Conservation (phyloP, 768 basidiomycete species). For the Dioszegia aurantiaca region DNA sequence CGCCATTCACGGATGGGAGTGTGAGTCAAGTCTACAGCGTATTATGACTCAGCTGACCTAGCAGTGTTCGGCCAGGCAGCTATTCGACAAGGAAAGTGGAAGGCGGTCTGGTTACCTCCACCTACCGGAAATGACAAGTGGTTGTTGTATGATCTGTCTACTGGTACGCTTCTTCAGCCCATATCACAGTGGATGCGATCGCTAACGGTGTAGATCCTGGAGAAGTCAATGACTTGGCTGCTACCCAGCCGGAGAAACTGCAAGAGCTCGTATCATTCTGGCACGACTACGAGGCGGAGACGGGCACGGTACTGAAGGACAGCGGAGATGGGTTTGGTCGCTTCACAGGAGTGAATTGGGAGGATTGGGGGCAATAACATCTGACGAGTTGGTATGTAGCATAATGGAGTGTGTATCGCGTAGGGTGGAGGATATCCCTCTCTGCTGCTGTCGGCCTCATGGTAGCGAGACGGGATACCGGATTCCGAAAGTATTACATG, state of each 20-base stretch:
- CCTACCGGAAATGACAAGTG: conserved; percentile 40
- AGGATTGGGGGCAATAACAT: conserved; percentile 28
- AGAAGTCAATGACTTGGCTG: conserved; percentile 33
- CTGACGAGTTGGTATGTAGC: too few relatives aligned
- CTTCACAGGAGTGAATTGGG: conserved; percentile 30
- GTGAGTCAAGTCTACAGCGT: conserved; percentile 15
- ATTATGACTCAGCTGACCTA: conserved; percentile 2
- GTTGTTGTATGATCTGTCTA: conserved; percentile 34
- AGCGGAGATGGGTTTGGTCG: conserved; percentile 19
- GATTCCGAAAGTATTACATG: too few relatives aligned
- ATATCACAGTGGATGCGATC: background rate
- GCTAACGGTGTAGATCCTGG: conserved; percentile 25
- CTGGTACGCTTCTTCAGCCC: conserved; percentile 16
- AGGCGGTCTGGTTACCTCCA: conserved; percentile 36
- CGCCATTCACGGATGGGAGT: conserved; percentile 42
- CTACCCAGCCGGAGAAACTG: conserved; percentile 24
- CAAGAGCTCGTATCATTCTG: conserved; percentile 31
- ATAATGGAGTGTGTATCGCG: too few relatives aligned
- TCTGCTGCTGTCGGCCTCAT: too few relatives aligned
- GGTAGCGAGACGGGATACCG: too few relatives aligned
- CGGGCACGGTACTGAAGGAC: conserved; percentile 24
- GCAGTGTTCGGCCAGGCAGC: conserved; percentile 42
- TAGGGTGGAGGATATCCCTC: too few relatives aligned
- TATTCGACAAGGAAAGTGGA: conserved; percentile 43
- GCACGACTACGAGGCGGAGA: conserved; percentile 38